Base-by-base conservation (phyloP, 257 asterid species). In the Marsdenia floribunda region DNA sequence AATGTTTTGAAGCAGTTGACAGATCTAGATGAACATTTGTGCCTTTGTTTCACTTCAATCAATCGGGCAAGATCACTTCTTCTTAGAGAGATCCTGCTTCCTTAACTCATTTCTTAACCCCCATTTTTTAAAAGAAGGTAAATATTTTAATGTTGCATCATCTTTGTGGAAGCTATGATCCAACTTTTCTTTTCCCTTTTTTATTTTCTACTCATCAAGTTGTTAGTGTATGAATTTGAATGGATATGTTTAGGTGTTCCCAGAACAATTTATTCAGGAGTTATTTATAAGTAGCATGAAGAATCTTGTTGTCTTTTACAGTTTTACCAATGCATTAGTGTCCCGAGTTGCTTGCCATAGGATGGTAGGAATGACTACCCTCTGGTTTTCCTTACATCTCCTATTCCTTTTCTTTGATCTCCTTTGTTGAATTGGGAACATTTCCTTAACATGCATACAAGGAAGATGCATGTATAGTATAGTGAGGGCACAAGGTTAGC, bases 1-100 rank as follows among this genome's bases (percentile, higher is more conserved):
- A 82, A 68, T 78, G 84, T 89, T 72, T 71, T 82, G 29, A 87
- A 87, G 65, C 95, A 91, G 80, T 86, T 93, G 26, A 74, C 47
- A 71, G 97, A 88, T 80, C 97, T 93, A 40, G 93, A 91, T 79
- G 97, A 93, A 80, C 98, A 93, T 83, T 73, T 93, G 72, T 88
- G 91, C 81, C 83, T 93, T 55, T 89, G 97, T 78, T 88, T 90
- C 78, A 82, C 87, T 67, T 93, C 97, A 6, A 89, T 91, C 59
- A 94, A 91, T 76, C 86, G 91, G 42, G 92, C 97, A 3, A 81
- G 98, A 42, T 64, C 87, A 3, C 88, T 83, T 74, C 95, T 94
- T 49, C 91, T 91, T 52, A 68, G 77, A 9, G 80, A 80, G 69
- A 58, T 80, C 21, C 61, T 60, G 33, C 65, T 76, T 24, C 73